Percentiles rank a stretch among this genome's conserved stretches.
These are phyloP conservation scores for Jamesozyma lodderae DNA, from an alignment of 805 yeast species.

Conservation along the genomic window DNA sequence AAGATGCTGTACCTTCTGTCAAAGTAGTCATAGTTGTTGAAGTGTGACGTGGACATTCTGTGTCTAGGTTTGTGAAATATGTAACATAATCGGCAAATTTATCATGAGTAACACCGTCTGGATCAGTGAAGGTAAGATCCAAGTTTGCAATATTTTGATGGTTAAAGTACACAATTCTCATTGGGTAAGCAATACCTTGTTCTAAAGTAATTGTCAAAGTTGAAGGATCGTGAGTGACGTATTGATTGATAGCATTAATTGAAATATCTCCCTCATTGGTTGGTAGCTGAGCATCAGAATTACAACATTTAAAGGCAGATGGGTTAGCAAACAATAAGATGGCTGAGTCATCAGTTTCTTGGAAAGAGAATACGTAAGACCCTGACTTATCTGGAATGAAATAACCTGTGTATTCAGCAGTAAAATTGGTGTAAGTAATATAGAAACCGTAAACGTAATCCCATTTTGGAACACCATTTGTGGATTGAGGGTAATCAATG, in stretches of 20 bases:
- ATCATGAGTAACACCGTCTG: not conserved
- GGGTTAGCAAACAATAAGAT: conserved; percentile 18
- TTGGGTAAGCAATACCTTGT: not conserved
- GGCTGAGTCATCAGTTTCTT: conserved; percentile 27
- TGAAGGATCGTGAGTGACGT: not conserved
- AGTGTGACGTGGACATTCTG: not conserved
- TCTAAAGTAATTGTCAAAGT: not conserved
- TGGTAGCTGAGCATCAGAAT: not conserved
- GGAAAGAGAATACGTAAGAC: conserved; percentile 20
- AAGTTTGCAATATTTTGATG: not conserved
- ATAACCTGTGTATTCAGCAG: conserved; percentile 24
- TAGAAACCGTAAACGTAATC: not conserved
- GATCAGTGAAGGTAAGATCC: not conserved
- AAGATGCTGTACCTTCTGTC: not conserved
- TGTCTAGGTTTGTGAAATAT: not conserved
- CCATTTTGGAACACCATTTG: not conserved
- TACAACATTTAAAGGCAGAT: conserved; percentile 21
- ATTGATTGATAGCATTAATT: not conserved
- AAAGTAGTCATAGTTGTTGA: not conserved
- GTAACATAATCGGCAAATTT: not conserved
- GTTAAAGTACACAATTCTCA: not conserved
- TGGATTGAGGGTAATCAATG: not conserved
- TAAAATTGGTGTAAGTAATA: conserved; percentile 10
- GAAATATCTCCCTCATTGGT: not conserved
- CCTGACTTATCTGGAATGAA: conserved; percentile 26